These are phyloP conservation scores for Neofusicoccum laricinum DNA, from an alignment of 2,329 filamentous ascomycete genomes.

Conservation along the genomic window DNA sequence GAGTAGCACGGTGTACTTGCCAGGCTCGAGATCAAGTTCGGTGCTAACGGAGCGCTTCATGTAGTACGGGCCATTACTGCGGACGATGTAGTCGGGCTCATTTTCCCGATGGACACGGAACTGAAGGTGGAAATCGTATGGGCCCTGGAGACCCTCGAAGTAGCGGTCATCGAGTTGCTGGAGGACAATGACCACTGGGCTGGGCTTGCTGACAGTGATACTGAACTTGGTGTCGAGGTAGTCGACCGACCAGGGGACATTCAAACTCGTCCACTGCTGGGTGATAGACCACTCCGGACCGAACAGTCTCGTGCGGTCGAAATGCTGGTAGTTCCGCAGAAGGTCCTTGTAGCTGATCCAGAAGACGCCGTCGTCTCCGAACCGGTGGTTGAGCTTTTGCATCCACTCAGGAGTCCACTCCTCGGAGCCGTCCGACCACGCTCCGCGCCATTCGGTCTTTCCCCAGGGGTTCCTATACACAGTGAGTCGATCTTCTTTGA, in stretches of 20 bases:
- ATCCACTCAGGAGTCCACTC: slow-evolving; percentile 82
- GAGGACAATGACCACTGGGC: slow-evolving; percentile 57
- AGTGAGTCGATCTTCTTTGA: not conserved
- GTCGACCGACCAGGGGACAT: slow-evolving; percentile 59
- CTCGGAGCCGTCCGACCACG: slow-evolving; percentile 77
- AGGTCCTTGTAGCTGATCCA: slow-evolving; percentile 55
- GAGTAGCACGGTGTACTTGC: slow-evolving; percentile 70
- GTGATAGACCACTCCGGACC: slow-evolving; percentile 59
- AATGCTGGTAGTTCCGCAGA: slow-evolving; percentile 56
- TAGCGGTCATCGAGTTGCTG: slow-evolving; percentile 62
- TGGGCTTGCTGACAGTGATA: slow-evolving; percentile 50
- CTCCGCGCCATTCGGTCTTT: slow-evolving; percentile 72
- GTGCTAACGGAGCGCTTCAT: slow-evolving; percentile 73
- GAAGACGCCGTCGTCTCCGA: slow-evolving; percentile 70
- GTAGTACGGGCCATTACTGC: slow-evolving; percentile 53
- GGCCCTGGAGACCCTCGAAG: slow-evolving; percentile 51
- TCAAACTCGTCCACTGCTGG: slow-evolving; percentile 60
- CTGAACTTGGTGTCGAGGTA: slow-evolving; percentile 61
- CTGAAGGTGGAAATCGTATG: slow-evolving; percentile 54
- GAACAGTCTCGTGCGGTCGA: slow-evolving; percentile 61
- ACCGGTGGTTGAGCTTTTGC: slow-evolving; percentile 65
- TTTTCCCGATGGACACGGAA: slow-evolving; percentile 57
- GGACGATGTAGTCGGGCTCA: slow-evolving; percentile 54
- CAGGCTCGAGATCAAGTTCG: slow-evolving; percentile 70
- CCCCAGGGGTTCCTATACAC: slow-evolving; percentile 72